Evolutionary conservation across 1,284 basidiomycete species (phyloP), one percentile per base, ranked within the genome.

Genomic region (Microbotryum intermedium): DNA sequence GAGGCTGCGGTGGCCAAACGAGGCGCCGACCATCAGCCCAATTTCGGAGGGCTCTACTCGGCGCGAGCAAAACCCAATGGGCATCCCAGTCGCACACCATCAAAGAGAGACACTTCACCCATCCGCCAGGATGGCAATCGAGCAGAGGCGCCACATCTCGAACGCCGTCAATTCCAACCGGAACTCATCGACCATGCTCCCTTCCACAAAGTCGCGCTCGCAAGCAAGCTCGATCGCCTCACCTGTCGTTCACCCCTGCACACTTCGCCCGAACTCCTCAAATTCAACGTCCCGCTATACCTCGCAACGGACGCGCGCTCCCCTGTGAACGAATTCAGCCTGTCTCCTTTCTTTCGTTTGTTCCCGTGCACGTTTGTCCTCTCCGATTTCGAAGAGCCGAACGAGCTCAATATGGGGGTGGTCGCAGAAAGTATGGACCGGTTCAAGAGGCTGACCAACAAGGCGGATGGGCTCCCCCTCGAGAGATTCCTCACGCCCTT

Each of bases 321-420:
- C 9, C 68, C 68, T 1, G 34, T 58, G 23, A 48, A 48, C 9
- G 65, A 69, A 46, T 29, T 46, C 8, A 57, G 60, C 39, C 60
- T 69, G 10, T 16, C 43, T 6, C 51, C 57, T 9, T 67, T 69
- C 59, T 65, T 67, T 47, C 51, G 26, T 28, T 21, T 58, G 20
- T 67, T 65, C 61, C 68, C 68, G 3, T 69, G 68, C 57, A 55
- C 60, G 6, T 66, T 67, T 50, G 45, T 67, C 59, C 64, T 69
- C 23, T 55, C 58, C 39, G 66, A 67, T 51, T 67, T 67, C 45
- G 62, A 62, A 39, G 43, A 46, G 3, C 39, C 56, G 3, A 43
- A 59, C 43, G 55, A 25, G 8, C 39, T 59, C n/a, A 67, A 67
- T 51, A 60, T 61, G 48, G 62, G 62, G 2, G n/a, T 63, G 23